These are phyloP conservation scores for Tuber borchii DNA, from an alignment of 495 filamentous ascomycete genomes.

Conservation along the genomic window DNA sequence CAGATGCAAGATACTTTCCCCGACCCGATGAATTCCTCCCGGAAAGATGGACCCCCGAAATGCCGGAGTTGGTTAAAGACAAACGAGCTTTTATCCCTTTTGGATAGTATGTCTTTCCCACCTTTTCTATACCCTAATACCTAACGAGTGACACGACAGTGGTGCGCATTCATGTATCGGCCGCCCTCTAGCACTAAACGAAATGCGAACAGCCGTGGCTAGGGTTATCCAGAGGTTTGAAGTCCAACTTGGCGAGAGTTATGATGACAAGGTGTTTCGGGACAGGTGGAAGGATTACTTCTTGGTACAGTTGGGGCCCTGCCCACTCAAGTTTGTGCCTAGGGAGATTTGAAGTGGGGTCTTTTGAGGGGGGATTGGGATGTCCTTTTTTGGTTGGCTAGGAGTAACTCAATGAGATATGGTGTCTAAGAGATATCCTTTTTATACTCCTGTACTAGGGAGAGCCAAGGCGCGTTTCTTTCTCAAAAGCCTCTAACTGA, in stretches of 20 bases:
- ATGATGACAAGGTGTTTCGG: constrained; percentile 8
- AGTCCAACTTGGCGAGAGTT: constrained; percentile 3
- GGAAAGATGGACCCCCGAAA: constrained; percentile 23
- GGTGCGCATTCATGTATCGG: constrained; percentile 17
- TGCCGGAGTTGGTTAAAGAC: constrained; percentile 9
- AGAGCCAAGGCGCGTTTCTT: neutral
- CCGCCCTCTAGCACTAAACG: constrained; percentile 14
- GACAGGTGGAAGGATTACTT: constrained; percentile 15
- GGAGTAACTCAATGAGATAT: neutral
- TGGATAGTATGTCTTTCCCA: constrained; percentile 7
- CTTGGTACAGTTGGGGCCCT: neutral
- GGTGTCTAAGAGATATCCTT: neutral
- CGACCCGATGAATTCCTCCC: constrained; percentile 31
- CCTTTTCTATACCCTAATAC: neutral
- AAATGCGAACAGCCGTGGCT: constrained; percentile 7
- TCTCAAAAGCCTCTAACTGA: neutral
- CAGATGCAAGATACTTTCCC: constrained; percentile 22
- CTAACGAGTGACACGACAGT: neutral
- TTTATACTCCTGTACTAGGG: neutral
- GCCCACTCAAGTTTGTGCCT: neutral
- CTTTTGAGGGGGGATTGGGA: neutral
- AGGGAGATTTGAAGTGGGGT: neutral
- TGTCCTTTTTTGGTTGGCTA: neutral
- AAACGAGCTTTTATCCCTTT: constrained; percentile 16
- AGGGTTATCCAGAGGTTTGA: constrained; percentile 3